Percentiles rank a stretch among this genome's conserved stretches.
These are phyloP conservation scores for Jatropha curcas DNA, from an alignment of 345 rosid genomes.

Conservation along the genomic window DNA sequence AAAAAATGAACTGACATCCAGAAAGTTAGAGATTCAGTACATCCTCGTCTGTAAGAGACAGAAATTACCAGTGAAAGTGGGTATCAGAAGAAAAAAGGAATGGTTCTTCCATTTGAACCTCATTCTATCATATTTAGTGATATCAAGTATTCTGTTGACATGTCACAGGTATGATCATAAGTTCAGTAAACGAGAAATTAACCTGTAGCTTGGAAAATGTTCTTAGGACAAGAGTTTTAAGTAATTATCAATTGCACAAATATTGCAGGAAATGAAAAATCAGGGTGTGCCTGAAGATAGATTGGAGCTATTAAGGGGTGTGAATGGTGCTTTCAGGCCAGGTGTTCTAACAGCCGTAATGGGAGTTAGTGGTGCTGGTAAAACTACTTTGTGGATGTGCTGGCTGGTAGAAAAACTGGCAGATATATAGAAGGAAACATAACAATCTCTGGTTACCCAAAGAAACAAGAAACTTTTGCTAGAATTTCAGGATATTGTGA, in stretches of 20 bases:
- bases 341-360: slow-evolving; percentile 81
- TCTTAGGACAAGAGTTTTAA: background rate
- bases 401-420: slow-evolving; percentile 82
- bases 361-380: slow-evolving; percentile 86
- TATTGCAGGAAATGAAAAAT: slow-evolving; percentile 51
- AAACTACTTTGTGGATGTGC: slow-evolving; percentile 84
- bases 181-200: background rate
- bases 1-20: background rate
- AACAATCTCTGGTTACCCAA: slow-evolving; percentile 66
- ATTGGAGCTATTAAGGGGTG: slow-evolving; percentile 62
- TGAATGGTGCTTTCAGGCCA: slow-evolving; percentile 82
- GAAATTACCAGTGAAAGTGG: background rate
- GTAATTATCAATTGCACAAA: background rate
- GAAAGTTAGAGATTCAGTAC: background rate
- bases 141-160: slow-evolving; percentile 59
- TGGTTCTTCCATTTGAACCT: slow-evolving; percentile 76
- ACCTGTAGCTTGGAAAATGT: background rate
- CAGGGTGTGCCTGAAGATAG: slow-evolving; percentile 56
- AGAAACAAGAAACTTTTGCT: slow-evolving; percentile 80
- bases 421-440: slow-evolving; percentile 70
- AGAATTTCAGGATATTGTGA: slow-evolving; percentile 79
- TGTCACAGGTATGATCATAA: slow-evolving; percentile 64
- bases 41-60: background rate
- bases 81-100: slow-evolving; percentile 43
- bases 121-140: slow-evolving; percentile 59